Evolutionary conservation across 169 alveolate genomes (phyloP).

Genomic region (Eimeria tenella): DNA sequence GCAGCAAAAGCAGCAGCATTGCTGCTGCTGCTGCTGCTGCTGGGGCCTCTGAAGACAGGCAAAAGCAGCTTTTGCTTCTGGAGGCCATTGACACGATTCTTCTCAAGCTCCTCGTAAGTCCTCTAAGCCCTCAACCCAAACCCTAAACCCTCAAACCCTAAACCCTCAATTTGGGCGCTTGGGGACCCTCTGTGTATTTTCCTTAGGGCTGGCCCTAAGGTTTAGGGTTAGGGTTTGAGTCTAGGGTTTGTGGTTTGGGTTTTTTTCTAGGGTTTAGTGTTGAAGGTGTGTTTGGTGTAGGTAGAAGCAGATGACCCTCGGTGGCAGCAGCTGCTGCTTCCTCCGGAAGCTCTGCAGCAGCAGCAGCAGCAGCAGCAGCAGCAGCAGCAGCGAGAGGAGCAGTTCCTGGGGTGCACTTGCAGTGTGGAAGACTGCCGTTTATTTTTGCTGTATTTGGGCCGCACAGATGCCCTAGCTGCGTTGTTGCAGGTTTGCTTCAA

Average conservation of each 20-base stretch:
- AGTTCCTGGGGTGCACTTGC: conserved; percentile 42
- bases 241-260: conserved; percentile 15
- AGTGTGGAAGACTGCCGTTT: conserved; percentile 77
- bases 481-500: conserved; percentile 1
- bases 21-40: conserved; percentile 20
- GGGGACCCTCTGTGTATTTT: too few relatives aligned
- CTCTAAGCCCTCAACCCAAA: too few relatives aligned
- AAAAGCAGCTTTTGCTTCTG: conserved; percentile 45
- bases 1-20: neutral
- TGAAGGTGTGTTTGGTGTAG: conserved; percentile 6
- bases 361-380: conserved; percentile 38
- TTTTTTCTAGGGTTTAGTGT: too few relatives aligned
- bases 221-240: neutral
- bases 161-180: too few relatives aligned
- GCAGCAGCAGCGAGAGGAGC: neutral
- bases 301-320: conserved; percentile 73
- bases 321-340: conserved; percentile 50
- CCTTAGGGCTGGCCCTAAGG: neutral
- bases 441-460: conserved; percentile 33
- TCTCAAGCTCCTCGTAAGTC: conserved; percentile 34
- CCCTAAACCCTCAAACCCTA: conserved; percentile 6
- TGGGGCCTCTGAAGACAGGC: neutral
- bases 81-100: conserved; percentile 34
- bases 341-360: neutral
- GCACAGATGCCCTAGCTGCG: conserved; percentile 74